A percentile compares a stretch with the other conserved stretches of the same genome.
These are phyloP conservation scores for Solanum sparsipilum DNA, from an alignment of 257 asterid species.

Conservation along the genomic window DNA sequence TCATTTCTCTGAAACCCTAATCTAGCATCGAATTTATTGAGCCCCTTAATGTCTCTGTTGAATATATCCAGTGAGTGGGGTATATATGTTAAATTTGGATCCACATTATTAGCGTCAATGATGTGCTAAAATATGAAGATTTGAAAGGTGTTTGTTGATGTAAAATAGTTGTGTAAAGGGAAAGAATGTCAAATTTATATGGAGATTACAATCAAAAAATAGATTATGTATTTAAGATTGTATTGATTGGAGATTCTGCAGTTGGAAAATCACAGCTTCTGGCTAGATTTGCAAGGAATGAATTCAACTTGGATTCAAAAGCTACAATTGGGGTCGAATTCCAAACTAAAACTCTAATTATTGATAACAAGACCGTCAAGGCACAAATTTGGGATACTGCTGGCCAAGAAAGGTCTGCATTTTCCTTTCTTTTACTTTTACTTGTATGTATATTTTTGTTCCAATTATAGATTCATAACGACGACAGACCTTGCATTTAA, in stretches of 20 bases:
- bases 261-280: slow-evolving; percentile 86
- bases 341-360: slow-evolving; percentile 64
- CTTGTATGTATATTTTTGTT: neutral
- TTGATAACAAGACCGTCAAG: slow-evolving; percentile 71
- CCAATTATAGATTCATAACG: neutral
- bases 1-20: slow-evolving; percentile 1
- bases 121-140: neutral
- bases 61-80: neutral
- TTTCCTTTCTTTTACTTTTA: neutral
- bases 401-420: slow-evolving; percentile 72
- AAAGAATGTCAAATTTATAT: slow-evolving; percentile 47
- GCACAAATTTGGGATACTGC: slow-evolving; percentile 97
- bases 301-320: slow-evolving; percentile 72
- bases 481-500: too few species aligned
- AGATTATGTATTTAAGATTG: slow-evolving; percentile 81
- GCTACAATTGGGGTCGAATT: slow-evolving; percentile 90
- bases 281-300: slow-evolving; percentile 78
- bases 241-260: slow-evolving; percentile 78
- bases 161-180: neutral
- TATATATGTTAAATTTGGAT: neutral
- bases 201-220: slow-evolving; percentile 72
- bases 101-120: neutral
- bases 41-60: neutral
- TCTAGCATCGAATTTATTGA: neutral
- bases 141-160: slow-evolving; percentile 13